These are phyloP conservation scores for Saccharomycopsis olivae DNA, from an alignment of 805 yeast genomes.

Conservation along the genomic window DNA sequence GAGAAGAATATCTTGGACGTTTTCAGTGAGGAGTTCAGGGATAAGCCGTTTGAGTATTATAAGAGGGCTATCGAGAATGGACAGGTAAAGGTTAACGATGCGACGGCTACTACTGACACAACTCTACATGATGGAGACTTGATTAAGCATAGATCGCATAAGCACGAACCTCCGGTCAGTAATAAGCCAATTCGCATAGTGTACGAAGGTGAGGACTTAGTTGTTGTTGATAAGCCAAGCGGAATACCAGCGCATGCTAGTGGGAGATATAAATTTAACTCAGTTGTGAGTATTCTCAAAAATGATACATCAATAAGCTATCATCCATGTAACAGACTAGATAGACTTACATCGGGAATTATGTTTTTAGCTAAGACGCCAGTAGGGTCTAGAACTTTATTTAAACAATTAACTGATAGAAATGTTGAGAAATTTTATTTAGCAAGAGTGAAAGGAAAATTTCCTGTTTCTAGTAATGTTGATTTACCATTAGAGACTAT, in stretches of 20 bases:
- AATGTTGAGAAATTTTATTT: constrained; percentile 72
- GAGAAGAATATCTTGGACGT: constrained; percentile 72
- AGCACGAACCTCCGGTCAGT: constrained; percentile 85
- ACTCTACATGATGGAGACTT: constrained; percentile 73
- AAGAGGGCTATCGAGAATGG: constrained; percentile 45
- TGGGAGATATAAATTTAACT: constrained; percentile 67
- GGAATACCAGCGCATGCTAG: constrained; percentile 97
- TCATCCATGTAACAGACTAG: constrained; percentile 85
- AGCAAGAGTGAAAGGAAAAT: constrained; percentile 81
- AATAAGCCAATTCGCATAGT: constrained; percentile 43
- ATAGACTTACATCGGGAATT: constrained; percentile 83
- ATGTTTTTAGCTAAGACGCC: constrained; percentile 85
- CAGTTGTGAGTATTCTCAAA: constrained; percentile 68
- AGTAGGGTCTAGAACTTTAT: constrained; percentile 66
- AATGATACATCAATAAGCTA: constrained; percentile 52
- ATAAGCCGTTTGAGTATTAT: constrained; percentile 61
- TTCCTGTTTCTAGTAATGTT: constrained; percentile 43
- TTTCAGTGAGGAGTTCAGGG: constrained; percentile 77
- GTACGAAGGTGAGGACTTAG: constrained; percentile 59
- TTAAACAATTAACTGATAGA: constrained; percentile 53
- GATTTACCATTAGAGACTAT: constrained; percentile 60
- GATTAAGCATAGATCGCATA: constrained; percentile 66
- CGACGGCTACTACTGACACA: constrained; percentile 51
- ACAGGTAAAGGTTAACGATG: constrained; percentile 59
- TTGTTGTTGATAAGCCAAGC: constrained; percentile 86